Evolutionary conservation across 768 basidiomycete genomes (phyloP).

Genomic region (Lactifluus volemus): DNA sequence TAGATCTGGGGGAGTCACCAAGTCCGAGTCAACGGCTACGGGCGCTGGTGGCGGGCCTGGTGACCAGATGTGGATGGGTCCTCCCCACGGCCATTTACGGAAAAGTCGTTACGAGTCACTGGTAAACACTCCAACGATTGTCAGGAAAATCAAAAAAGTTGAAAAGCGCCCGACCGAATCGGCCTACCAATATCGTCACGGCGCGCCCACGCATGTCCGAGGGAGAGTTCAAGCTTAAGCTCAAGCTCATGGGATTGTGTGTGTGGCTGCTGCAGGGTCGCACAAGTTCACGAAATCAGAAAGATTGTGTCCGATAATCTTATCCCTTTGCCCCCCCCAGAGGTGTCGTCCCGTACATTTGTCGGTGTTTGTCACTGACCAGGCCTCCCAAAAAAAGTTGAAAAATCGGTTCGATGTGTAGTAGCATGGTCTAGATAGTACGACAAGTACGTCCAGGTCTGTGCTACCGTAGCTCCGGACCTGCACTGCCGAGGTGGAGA

Average conservation of each 20-base stretch:
- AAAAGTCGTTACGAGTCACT: not conserved
- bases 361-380: not conserved
- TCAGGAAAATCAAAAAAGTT: not conserved
- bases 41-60: not conserved
- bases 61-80: not conserved
- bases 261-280: conserved; percentile 1
- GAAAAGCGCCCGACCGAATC: not conserved
- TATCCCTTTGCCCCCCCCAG: not conserved
- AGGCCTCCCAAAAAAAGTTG: not conserved
- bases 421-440: too few species aligned
- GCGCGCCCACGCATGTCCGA: not conserved
- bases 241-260: not conserved
- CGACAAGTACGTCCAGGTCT: not conserved
- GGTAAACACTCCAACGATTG: not conserved
- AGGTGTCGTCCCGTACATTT: too few species aligned
- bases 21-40: not conserved
- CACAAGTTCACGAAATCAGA: not conserved
- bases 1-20: not conserved
- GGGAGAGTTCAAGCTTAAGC: not conserved
- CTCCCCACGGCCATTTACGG: not conserved
- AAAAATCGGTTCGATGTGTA: too few species aligned
- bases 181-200: not conserved
- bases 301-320: not conserved
- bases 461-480: not conserved
- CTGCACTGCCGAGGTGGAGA: not conserved